phyloP scores from a whole-genome alignment of 257 asterid species.

The Solanum neorickii region DNA sequence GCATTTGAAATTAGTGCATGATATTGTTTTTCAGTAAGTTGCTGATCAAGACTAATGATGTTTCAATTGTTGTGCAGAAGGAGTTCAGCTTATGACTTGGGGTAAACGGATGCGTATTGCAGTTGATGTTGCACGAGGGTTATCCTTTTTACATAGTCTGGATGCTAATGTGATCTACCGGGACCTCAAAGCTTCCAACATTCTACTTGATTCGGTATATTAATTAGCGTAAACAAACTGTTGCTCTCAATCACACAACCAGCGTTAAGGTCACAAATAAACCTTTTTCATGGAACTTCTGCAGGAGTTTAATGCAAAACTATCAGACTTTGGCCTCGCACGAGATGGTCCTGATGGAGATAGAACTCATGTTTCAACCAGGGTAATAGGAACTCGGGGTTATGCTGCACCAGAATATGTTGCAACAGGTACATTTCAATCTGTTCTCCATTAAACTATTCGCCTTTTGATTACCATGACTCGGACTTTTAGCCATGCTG shows the following conservation, averaged over 20 bases:
- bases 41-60: background rate
- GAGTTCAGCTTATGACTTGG: constrained; percentile 53
- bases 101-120: constrained; percentile 38
- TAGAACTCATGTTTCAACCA: constrained; percentile 61
- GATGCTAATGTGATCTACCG: constrained; percentile 54
- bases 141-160: constrained; percentile 43
- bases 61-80: constrained; percentile 27
- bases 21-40: background rate
- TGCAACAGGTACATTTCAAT: constrained; percentile 30
- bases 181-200: constrained; percentile 55
- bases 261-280: background rate
- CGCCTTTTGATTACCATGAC: background rate
- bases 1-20: background rate
- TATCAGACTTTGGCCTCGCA: constrained; percentile 67
- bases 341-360: constrained; percentile 67
- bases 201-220: constrained; percentile 50
- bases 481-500: background rate
- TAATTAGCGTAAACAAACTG: background rate
- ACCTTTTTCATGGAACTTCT: background rate
- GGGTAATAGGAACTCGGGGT: constrained; percentile 62
- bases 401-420: constrained; percentile 74
- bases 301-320: constrained; percentile 60
- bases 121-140: constrained; percentile 48
- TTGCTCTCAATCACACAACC: background rate
- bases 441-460: background rate